Evolutionary conservation across 1,139 yeast genomes (phyloP), one percentile per base, ranked within the genome.

Genomic region (Geotrichum phurueaensis): DNA sequence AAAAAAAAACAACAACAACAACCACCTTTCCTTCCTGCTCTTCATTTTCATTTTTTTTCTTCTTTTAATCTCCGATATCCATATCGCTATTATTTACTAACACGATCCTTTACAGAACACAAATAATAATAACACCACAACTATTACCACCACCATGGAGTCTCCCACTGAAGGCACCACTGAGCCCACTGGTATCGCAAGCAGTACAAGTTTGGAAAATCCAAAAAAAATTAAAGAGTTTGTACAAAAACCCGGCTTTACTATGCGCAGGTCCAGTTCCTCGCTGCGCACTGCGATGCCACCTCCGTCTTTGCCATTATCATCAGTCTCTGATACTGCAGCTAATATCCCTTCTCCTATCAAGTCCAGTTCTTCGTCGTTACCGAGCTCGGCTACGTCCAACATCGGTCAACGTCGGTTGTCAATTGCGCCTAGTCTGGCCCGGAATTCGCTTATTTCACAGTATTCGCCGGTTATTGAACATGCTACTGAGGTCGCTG

Each of bases 401-500:
- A 49, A 48, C 23, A 23, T 52, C 23, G 53, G 45, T 12, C 60
- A 53, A 13, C 60, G 49, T 36, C 57, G 61, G 25, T 18, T 39
- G 12, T 57, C 61, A 9, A 62, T 62, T 29, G 63, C 64, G 15
- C 60, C 64, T 1, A 62, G 63, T 49, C 52, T 62, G 15, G 59
- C 61, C 3, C 43, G 65, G 49, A 53, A 59, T 25, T 62, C 65
- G 3, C 53, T 61, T 1, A 45, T 63, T 33, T 64, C 66, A 2
- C 65, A 64, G 20, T 64, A 64, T 48, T 63, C 65, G 2, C 65
- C 66, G 6, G 64, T 64, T 4, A 63, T 64, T 43, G 65, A 63
- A 27, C 60, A 63, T 29, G 66, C 66, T 5, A 63, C 63, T 12
- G 64, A 61, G 27, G 56, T 61, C 18, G 29, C 60, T 15, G 57